Conservation (phyloP, 805 yeast genomes). For the Starmerella potacharoeniae region DNA sequence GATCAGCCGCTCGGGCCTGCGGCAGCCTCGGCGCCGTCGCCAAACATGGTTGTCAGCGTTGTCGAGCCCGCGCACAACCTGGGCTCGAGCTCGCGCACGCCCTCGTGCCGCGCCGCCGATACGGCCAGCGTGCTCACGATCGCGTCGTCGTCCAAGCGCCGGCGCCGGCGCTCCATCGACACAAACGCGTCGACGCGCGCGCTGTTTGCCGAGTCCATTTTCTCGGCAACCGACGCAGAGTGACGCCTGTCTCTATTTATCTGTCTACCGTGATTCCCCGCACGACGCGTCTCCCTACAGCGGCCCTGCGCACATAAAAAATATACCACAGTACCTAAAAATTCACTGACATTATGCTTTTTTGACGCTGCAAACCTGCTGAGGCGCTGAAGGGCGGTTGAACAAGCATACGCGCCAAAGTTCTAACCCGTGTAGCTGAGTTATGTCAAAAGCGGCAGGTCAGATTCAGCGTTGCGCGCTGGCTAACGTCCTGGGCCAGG, state of each 20-base stretch:
- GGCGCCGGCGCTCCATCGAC: conserved; percentile 29
- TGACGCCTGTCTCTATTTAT: background rate
- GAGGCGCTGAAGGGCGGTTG: too few species aligned
- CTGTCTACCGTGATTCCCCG: too few species aligned
- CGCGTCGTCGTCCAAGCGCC: conserved; percentile 30
- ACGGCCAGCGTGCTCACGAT: conserved; percentile 31
- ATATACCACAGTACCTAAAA: too few species aligned
- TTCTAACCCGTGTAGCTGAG: too few species aligned
- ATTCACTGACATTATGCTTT: too few species aligned
- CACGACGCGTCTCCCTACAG: too few species aligned
- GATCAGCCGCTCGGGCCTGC: background rate
- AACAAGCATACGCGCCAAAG: too few species aligned
- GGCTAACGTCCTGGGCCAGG: too few species aligned
- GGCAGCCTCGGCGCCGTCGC: background rate
- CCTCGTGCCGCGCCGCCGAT: conserved; percentile 18
- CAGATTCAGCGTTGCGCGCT: too few species aligned
- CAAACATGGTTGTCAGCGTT: conserved; percentile 1
- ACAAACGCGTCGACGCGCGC: conserved; percentile 31
- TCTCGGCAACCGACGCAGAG: conserved; percentile 8
- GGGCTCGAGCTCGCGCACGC: background rate
- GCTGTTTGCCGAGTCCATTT: conserved; percentile 27
- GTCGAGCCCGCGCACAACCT: background rate
- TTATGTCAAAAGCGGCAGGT: too few species aligned
- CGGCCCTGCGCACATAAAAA: too few species aligned
- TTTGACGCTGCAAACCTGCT: too few species aligned